These are phyloP conservation scores for Lachnellula hyalina DNA, from an alignment of 2,329 filamentous ascomycete genomes.

Conservation along the genomic window DNA sequence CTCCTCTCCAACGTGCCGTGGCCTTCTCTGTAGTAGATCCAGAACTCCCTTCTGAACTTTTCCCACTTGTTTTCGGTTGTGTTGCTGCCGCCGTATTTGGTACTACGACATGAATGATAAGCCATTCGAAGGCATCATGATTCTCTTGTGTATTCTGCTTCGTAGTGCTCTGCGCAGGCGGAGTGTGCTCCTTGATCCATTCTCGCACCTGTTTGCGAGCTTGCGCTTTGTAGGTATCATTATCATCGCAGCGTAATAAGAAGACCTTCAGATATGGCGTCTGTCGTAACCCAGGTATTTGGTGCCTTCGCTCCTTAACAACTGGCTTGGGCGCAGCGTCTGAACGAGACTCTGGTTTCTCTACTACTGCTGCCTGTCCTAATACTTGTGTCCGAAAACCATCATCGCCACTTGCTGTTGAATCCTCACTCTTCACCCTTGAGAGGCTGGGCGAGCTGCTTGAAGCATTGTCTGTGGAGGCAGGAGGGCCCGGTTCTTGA, in stretches of 20 bases:
- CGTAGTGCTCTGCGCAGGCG: conserved; percentile 46
- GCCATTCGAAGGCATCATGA: conserved; percentile 94
- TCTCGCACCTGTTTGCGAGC: conserved; percentile 76
- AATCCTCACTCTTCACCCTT: conserved; percentile 34
- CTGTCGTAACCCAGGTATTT: conserved; percentile 87
- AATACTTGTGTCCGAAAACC: conserved; percentile 55
- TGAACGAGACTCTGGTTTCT: conserved; percentile 22
- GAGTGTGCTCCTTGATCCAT: conserved; percentile 79
- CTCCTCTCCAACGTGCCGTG: conserved; percentile 70
- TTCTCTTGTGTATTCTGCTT: conserved; percentile 72
- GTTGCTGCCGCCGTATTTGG: conserved; percentile 78
- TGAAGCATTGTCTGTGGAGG: conserved; percentile 32
- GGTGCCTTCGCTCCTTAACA: conserved; percentile 67
- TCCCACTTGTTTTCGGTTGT: conserved; percentile 62
- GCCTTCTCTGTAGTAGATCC: conserved; percentile 59
- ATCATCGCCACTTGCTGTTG: conserved; percentile 42
- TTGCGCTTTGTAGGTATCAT: conserved; percentile 81
- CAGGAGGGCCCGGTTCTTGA: conserved; percentile 38
- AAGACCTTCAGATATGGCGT: conserved; percentile 93
- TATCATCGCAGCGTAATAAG: conserved; percentile 89
- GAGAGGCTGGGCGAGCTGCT: conserved; percentile 29
- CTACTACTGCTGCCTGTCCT: conserved; percentile 32
- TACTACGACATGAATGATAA: conserved; percentile 87
- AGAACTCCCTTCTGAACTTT: conserved; percentile 44
- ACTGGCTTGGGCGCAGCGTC: conserved; percentile 18